phyloP scores from a whole-genome alignment of 2,329 filamentous ascomycete species.

The Metarhizium album region DNA sequence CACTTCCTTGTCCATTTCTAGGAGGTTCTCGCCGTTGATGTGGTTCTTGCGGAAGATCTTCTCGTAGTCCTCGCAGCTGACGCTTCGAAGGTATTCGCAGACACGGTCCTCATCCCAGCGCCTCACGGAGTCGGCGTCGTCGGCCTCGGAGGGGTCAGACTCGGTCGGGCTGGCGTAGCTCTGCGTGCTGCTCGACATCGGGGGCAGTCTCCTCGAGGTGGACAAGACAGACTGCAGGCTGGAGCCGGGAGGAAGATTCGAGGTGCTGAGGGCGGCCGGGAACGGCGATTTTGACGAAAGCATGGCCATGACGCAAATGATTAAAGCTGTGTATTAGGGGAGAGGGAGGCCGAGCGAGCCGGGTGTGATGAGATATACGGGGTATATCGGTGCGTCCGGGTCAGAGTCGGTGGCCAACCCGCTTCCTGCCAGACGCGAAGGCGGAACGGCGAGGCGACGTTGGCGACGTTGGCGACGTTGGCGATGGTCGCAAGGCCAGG shows the following conservation, averaged over 20 bases:
- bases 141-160: constrained; percentile 81
- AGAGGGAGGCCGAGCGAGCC: not conserved
- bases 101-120: constrained; percentile 90
- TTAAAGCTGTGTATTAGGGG: not conserved
- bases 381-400: not conserved
- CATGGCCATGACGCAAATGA: constrained; percentile 54
- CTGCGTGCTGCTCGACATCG: constrained; percentile 39
- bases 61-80: constrained; percentile 92
- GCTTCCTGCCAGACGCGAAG: not conserved
- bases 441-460: no score
- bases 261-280: constrained; percentile 39
- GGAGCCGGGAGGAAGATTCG: constrained; percentile 33
- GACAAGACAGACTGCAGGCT: constrained; percentile 38
- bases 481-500: no score
- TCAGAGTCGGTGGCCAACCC: not conserved
- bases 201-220: constrained; percentile 40
- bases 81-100: constrained; percentile 78
- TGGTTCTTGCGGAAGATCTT: constrained; percentile 83
- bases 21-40: constrained; percentile 91
- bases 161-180: constrained; percentile 75
- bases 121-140: constrained; percentile 64
- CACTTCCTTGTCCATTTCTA: constrained; percentile 94
- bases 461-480: no score
- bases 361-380: not conserved
- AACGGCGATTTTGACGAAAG: constrained; percentile 66